phyloP scores from a whole-genome alignment of 108 stramenopile species.

The Skeletonema grethae region DNA sequence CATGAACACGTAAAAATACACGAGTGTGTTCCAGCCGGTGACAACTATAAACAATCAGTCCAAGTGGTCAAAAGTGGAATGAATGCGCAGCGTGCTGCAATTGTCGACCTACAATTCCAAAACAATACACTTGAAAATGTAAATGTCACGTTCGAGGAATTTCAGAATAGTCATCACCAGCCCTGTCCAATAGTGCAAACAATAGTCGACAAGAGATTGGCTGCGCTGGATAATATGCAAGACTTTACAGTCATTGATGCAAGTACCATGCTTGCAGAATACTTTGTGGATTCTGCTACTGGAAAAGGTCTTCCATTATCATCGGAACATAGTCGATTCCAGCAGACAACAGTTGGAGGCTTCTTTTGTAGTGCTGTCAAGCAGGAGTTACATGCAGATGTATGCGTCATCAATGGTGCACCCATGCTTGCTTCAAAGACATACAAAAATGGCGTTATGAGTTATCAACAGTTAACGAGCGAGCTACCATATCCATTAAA shows the following conservation, averaged over 20 bases:
- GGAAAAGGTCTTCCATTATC: slow-evolving; percentile 41
- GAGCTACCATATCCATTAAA: slow-evolving; percentile 89
- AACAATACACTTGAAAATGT: slow-evolving; percentile 15
- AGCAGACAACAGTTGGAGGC: slow-evolving; percentile 72
- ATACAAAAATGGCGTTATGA: slow-evolving; percentile 57
- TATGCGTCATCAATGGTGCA: slow-evolving; percentile 75
- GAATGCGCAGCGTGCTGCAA: slow-evolving; percentile 60
- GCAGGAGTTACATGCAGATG: slow-evolving; percentile 66
- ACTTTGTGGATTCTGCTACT: slow-evolving; percentile 33
- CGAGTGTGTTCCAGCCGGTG: slow-evolving; percentile 36
- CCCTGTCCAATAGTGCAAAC: slow-evolving; percentile 49
- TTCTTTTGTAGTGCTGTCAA: slow-evolving; percentile 70
- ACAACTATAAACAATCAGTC: slow-evolving; percentile 8
- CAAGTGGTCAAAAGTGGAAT: slow-evolving; percentile 72
- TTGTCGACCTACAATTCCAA: slow-evolving; percentile 73
- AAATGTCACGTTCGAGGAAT: slow-evolving; percentile 44
- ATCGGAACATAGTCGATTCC: slow-evolving; percentile 60
- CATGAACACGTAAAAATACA: slow-evolving; percentile 76
- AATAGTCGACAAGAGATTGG: slow-evolving; percentile 60
- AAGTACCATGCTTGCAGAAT: slow-evolving; percentile 30
- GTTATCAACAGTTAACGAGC: slow-evolving; percentile 64
- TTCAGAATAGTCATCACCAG: slow-evolving; percentile 39
- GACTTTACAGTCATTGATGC: slow-evolving; percentile 59
- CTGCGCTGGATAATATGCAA: slow-evolving; percentile 54
- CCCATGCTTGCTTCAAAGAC: slow-evolving; percentile 63